Base-by-base conservation (phyloP, 2,329 filamentous ascomycete species). In the Aureobasidium sp. region DNA sequence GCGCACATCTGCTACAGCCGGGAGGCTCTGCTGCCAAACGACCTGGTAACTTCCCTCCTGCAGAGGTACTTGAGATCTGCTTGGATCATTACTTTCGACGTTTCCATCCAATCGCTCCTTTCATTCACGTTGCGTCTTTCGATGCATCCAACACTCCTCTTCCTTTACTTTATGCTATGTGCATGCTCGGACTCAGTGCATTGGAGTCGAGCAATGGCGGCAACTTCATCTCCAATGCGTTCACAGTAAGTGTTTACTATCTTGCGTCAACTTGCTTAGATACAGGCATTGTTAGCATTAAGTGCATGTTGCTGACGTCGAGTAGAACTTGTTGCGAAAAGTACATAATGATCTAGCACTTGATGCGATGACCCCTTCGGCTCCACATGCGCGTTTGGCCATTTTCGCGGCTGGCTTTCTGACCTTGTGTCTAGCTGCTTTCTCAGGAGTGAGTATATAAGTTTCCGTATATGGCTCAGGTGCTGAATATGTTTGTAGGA, bases 91-190 rank as follows among this genome's bases (percentile, higher is more conserved):
- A 80, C 65, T 79, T 82, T 63, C 78, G 79, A 52, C 78, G 79
- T 39, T 82, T 82, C 62, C 79, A 82, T 60, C 78, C 79, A 1
- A 75, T 80, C 3, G 73, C 81, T 39, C 79, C 79, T 0, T 81
- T 82, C 63, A 77, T 82, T 7, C 80, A 82, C 66, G 73, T 80
- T 15, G 79, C 80, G 1, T 81, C 80, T 0, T 82, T 82, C 64
- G 77, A 76, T 15, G 78, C 79, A 1, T 79, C 77, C 56, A 77
- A 76, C 47, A 76, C 78, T 4, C 75, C 75, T 22, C 71, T 73
- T 24, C 74, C 79, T 11, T 68, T 82, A 19, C 69, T 82, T 0
- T 77, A 81, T 52, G 75, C 76, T 24, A 82, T 82, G 78, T 81
- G 78, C 65, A 73, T 82, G 15, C 79, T 82, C 37, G 80, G 80